Evolutionary conservation across 805 yeast genomes (phyloP).

Genomic region (Candida insectalens): DNA sequence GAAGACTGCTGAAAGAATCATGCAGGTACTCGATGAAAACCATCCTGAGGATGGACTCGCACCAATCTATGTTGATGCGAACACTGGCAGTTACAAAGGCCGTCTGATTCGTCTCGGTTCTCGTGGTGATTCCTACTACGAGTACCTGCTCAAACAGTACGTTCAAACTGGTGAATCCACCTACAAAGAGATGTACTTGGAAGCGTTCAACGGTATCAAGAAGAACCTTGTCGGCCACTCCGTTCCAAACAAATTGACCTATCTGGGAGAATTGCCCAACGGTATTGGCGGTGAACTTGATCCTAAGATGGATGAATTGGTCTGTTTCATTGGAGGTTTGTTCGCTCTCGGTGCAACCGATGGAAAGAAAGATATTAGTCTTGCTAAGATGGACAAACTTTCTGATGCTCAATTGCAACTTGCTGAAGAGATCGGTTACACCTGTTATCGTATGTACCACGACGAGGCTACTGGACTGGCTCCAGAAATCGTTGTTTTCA

Average conservation of each 20-base stretch:
- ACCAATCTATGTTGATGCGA: slow-evolving; percentile 73
- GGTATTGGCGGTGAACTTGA: slow-evolving; percentile 57
- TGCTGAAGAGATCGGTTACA: slow-evolving; percentile 65
- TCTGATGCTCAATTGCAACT: slow-evolving; percentile 56
- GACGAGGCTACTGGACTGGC: slow-evolving; percentile 69
- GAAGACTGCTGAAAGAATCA: slow-evolving; percentile 68
- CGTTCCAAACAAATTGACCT: slow-evolving; percentile 52
- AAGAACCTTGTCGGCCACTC: slow-evolving; percentile 54
- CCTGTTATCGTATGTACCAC: slow-evolving; percentile 81
- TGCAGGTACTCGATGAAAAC: slow-evolving; percentile 57
- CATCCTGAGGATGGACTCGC: slow-evolving; percentile 66
- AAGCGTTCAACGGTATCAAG: slow-evolving; percentile 69
- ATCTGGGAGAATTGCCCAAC: slow-evolving; percentile 64
- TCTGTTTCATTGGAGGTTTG: slow-evolving; percentile 85
- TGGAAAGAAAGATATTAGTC: slow-evolving; percentile 53
- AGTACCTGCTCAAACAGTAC: slow-evolving; percentile 78
- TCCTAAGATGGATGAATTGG: slow-evolving; percentile 85
- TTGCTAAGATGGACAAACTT: slow-evolving; percentile 47
- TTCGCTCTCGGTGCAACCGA: slow-evolving; percentile 84
- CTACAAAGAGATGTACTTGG: slow-evolving; percentile 67
- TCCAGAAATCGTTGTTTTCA: slow-evolving; percentile 86
- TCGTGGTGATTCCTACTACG: slow-evolving; percentile 90
- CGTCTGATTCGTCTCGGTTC: slow-evolving; percentile 71
- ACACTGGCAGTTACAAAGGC: slow-evolving; percentile 61
- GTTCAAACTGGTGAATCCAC: slow-evolving; percentile 65